Evolutionary conservation across 805 yeast genomes (phyloP), one percentile per base, ranked within the genome.

Genomic region (Wickerhamiella alocasiicola): DNA sequence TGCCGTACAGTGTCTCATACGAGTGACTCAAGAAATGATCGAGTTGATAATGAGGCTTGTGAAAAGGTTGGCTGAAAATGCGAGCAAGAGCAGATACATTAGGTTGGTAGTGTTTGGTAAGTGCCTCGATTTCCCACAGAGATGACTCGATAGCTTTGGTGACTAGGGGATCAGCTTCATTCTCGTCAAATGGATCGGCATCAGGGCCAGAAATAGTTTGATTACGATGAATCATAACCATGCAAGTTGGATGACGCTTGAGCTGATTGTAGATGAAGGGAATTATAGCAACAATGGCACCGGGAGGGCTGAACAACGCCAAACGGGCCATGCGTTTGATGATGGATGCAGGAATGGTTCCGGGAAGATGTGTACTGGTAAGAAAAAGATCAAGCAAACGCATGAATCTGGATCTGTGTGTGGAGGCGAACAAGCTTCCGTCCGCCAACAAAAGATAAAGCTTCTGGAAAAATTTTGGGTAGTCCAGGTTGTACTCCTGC

Each of bases 21-120:
- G 78, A 76, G 83, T 95, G 88, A 59, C 87, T 95, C 52, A 91
- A 62, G 65, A 91, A 91, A 56, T 91, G 97, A 57, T 91, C 98
- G 68, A 91, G 67, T 57, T 81, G 81, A 58, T 91, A 91, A 51
- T 73, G 72, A 43, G 80, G 76, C 57, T 91, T 91, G 55, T 78
- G 73, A 64, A 53, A 88, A 3, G 95, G 95, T 60, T 91, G 95
- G 15, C 76, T 70, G 55, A 82, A 81, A 23, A 91, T 81, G 55
- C 76, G 78, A 13, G 95, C 95, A 51, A 91, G 66, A 0, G 95
- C 80, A 1, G 95, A 88, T 9, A 91, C 84, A 53, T 91, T 91
- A 12, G 97, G 96, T 62, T 91, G 97, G 55, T 85, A 88, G 57
- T 91, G 98, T 9, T 72, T 61, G 65, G 78, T 74, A 43, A 81